phyloP scores from a whole-genome alignment of 2,329 filamentous ascomycete genomes.

The Hawksworthiomyces lignivorus region DNA sequence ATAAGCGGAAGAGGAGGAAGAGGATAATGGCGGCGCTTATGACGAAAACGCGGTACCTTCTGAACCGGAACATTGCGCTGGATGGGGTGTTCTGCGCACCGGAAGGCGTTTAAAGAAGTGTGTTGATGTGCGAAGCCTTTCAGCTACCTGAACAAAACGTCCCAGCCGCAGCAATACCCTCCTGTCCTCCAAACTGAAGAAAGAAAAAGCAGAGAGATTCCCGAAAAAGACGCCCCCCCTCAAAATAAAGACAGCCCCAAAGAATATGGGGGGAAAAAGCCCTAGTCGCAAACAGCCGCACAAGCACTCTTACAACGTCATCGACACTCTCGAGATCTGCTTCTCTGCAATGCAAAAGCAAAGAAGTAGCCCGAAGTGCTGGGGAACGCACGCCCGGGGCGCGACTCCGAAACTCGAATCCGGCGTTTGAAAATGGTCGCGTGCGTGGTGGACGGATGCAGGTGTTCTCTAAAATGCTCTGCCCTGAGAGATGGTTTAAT shows the following conservation, averaged over 20 bases:
- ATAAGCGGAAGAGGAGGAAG: conserved; percentile 45
- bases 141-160: too few species aligned
- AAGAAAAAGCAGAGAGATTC: neutral
- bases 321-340: neutral
- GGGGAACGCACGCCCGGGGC: neutral
- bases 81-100: too few species aligned
- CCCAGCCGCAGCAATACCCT: too few species aligned
- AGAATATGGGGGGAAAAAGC: neutral
- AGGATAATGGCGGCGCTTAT: conserved; percentile 47
- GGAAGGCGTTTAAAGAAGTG: too few species aligned
- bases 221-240: neutral
- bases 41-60: conserved; percentile 55
- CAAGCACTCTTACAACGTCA: conserved; percentile 2
- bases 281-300: too few species aligned
- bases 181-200: too few species aligned
- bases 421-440: conserved; percentile 4
- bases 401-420: conserved; percentile 3
- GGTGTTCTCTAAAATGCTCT: too few species aligned
- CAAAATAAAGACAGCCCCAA: neutral
- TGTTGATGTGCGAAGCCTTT: too few species aligned
- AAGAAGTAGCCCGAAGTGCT: too few species aligned
- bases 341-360: too few species aligned
- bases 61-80: conserved; percentile 44
- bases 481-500: too few species aligned
- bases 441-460: conserved; percentile 1